These are phyloP conservation scores for Pontederia crassipes DNA, from an alignment of 176 grass and related monocot species.

Conservation along the genomic window DNA sequence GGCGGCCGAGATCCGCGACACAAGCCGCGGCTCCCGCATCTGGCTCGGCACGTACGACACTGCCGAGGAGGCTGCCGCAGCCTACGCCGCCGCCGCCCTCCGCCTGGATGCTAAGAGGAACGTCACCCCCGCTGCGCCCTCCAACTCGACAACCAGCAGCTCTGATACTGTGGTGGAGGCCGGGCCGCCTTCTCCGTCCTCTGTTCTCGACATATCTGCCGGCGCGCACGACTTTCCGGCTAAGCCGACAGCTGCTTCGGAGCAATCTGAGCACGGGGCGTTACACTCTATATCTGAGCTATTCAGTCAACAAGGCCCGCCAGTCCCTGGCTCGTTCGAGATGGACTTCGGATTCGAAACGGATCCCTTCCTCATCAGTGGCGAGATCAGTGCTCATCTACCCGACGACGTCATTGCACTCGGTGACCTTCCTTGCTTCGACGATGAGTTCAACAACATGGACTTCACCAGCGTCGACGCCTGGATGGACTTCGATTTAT, in stretches of 20 bases:
- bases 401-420: neutral
- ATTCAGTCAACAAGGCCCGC: neutral
- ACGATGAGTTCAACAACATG: neutral
- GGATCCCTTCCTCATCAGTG: neutral
- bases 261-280: slow-evolving; percentile 19
- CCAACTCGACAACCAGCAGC: neutral
- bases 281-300: neutral
- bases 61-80: slow-evolving; percentile 38
- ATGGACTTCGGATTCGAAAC: neutral
- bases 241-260: neutral
- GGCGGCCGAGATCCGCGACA: slow-evolving; percentile 94
- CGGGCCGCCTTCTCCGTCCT: slow-evolving; percentile 35
- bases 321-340: neutral
- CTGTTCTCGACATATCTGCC: slow-evolving; percentile 22
- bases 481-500: neutral
- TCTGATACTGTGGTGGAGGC: slow-evolving; percentile 20
- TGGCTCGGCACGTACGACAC: slow-evolving; percentile 93
- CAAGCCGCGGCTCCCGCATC: slow-evolving; percentile 49
- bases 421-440: neutral
- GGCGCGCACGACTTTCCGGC: neutral
- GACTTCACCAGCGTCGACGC: neutral
- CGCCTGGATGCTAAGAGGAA: slow-evolving; percentile 51
- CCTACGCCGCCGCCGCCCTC: slow-evolving; percentile 46
- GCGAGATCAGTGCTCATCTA: neutral
- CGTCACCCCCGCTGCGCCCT: slow-evolving; percentile 20